Evolutionary conservation across 164 flowering plant genomes (phyloP).

Genomic region (Sedum album): DNA sequence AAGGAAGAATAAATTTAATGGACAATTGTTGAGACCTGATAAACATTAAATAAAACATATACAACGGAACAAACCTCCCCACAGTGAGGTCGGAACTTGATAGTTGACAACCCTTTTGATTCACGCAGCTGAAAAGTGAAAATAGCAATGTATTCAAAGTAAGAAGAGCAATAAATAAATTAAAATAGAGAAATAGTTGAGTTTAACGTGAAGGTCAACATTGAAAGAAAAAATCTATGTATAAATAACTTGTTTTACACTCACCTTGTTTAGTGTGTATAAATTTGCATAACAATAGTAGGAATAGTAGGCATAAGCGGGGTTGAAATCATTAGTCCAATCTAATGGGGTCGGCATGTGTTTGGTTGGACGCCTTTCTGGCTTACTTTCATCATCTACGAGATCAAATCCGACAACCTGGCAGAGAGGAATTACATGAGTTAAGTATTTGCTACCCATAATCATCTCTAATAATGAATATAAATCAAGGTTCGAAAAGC

Average conservation of each 20-base stretch:
- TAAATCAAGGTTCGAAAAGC: neutral
- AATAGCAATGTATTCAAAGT: neutral
- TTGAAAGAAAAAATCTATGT: neutral
- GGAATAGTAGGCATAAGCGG: constrained; percentile 53
- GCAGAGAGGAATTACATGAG: neutral
- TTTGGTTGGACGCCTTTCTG: constrained; percentile 63
- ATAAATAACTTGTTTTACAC: neutral
- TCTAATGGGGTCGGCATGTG: constrained; percentile 60
- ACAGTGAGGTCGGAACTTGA: constrained; percentile 57
- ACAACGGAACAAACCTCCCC: constrained; percentile 38
- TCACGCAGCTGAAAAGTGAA: constrained; percentile 47
- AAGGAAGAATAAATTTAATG: neutral
- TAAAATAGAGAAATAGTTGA: neutral
- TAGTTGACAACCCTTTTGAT: constrained; percentile 51
- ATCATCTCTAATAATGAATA: neutral
- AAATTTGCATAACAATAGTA: constrained; percentile 57
- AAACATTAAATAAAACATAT: neutral
- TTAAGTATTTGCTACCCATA: neutral
- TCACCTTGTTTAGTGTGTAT: constrained; percentile 54
- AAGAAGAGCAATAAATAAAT: neutral
- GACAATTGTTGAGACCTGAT: neutral
- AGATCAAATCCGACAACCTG: constrained; percentile 67
- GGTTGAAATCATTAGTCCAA: constrained; percentile 65
- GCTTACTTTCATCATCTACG: constrained; percentile 69
- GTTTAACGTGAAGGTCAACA: neutral